These are phyloP conservation scores for Pueraria montana DNA, from an alignment of 306 rosid genomes.

Conservation along the genomic window DNA sequence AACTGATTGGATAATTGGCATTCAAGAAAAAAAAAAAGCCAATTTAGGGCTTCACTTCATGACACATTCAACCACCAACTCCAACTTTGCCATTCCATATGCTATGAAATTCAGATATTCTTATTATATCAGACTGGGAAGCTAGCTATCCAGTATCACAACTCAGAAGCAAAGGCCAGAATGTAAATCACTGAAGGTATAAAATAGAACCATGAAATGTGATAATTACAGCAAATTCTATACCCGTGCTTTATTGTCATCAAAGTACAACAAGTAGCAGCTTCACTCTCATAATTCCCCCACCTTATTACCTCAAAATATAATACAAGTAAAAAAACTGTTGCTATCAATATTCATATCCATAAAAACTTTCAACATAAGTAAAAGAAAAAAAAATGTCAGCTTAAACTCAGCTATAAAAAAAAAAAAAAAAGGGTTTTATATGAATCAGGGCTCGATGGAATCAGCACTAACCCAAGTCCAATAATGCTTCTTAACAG, in stretches of 20 bases:
- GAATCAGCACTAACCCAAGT: conserved; percentile 85
- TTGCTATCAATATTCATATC: conserved; percentile 14
- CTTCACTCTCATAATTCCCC: conserved; percentile 1
- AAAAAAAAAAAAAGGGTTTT: neutral
- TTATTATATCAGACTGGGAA: conserved; percentile 9
- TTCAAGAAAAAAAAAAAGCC: conserved; percentile 6
- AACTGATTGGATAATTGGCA: conserved; percentile 1
- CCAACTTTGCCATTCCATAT: neutral
- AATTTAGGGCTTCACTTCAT: conserved; percentile 12
- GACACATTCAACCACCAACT: neutral
- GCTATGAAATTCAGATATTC: neutral
- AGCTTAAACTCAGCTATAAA: conserved; percentile 22
- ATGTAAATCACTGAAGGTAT: neutral
- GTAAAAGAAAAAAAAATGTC: conserved; percentile 12
- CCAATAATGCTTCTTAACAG: conserved; percentile 95
- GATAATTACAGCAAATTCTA: neutral
- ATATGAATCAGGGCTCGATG: conserved; percentile 49
- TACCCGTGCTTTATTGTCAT: conserved; percentile 39
- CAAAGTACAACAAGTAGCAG: neutral
- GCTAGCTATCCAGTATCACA: neutral
- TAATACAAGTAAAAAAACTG: conserved; percentile 40
- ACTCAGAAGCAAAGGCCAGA: conserved; percentile 33
- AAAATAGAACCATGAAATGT: conserved; percentile 20
- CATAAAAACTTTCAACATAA: conserved; percentile 24
- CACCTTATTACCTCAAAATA: conserved; percentile 41